Percentiles rank a stretch among this genome's conserved stretches.
phyloP scores from a whole-genome alignment of 2,329 filamentous ascomycete genomes.

The Leptographium flavum region DNA sequence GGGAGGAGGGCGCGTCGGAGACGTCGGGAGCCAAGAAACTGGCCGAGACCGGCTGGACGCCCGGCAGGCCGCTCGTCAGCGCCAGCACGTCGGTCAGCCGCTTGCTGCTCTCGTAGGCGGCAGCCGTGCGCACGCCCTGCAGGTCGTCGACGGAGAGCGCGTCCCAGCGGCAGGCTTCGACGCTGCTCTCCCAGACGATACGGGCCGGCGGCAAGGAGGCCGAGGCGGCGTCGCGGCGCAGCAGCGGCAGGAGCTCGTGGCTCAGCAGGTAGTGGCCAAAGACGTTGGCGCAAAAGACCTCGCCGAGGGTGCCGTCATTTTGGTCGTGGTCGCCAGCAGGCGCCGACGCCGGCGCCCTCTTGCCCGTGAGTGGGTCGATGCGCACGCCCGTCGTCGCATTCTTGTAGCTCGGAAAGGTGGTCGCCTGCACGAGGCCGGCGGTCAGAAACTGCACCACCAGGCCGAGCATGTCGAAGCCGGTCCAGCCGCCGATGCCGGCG shows the following conservation, averaged over 20 bases:
- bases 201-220: slow-evolving; percentile 33
- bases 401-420: slow-evolving; percentile 72
- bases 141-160: slow-evolving; percentile 56
- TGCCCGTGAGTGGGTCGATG: slow-evolving; percentile 29
- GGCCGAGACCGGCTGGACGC: slow-evolving; percentile 40
- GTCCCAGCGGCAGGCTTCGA: slow-evolving; percentile 44
- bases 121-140: slow-evolving; percentile 49
- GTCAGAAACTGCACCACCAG: slow-evolving; percentile 42
- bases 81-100: slow-evolving; percentile 71
- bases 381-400: slow-evolving; percentile 34
- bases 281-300: slow-evolving; percentile 81
- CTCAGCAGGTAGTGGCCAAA: slow-evolving; percentile 90
- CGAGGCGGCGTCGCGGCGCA: slow-evolving; percentile 33
- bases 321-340: slow-evolving; percentile 19
- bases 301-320: slow-evolving; percentile 49
- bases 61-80: slow-evolving; percentile 57
- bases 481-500: slow-evolving; percentile 80
- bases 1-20: slow-evolving; percentile 11
- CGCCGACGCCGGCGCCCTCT: background rate
- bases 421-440: slow-evolving; percentile 46
- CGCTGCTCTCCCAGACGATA: slow-evolving; percentile 75
- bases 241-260: slow-evolving; percentile 64
- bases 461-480: slow-evolving; percentile 54
- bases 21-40: slow-evolving; percentile 38
- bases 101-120: slow-evolving; percentile 77